phyloP scores from a whole-genome alignment of 1,284 basidiomycete species.

The Malassezia equina region DNA sequence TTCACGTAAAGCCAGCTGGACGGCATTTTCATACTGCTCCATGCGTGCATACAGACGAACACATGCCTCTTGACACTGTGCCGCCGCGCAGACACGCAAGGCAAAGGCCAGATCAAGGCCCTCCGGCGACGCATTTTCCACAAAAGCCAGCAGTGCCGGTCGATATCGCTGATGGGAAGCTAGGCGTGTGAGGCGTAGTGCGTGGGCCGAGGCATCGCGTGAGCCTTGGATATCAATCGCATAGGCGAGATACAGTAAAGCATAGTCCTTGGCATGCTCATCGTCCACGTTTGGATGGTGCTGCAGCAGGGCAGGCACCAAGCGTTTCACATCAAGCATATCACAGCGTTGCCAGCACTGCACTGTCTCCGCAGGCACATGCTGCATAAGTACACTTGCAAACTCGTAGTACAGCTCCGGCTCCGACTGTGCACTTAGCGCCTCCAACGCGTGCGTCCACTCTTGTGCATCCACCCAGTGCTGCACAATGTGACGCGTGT shows the following conservation, averaged over 20 bases:
- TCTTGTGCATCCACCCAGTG: slow-evolving; percentile 84
- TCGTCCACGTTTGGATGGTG: slow-evolving; percentile 53
- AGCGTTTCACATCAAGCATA: slow-evolving; percentile 66
- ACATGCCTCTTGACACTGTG: slow-evolving; percentile 73
- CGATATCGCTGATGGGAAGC: slow-evolving; percentile 65
- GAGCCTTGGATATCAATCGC: slow-evolving; percentile 69
- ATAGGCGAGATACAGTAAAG: slow-evolving; percentile 64
- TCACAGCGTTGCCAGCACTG: slow-evolving; percentile 73
- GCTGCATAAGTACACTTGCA: slow-evolving; percentile 72
- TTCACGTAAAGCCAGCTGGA: slow-evolving; percentile 69
- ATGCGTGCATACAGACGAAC: slow-evolving; percentile 96
- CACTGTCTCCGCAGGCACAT: slow-evolving; percentile 75
- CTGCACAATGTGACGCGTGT: slow-evolving; percentile 74
- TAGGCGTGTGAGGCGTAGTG: slow-evolving; percentile 80
- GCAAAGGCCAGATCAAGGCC: slow-evolving; percentile 87
- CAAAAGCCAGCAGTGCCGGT: slow-evolving; percentile 83
- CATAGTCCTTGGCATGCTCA: neutral
- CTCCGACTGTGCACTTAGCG: slow-evolving; percentile 63
- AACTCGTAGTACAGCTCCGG: slow-evolving; percentile 89
- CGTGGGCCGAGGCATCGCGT: slow-evolving; percentile 79
- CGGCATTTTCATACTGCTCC: slow-evolving; percentile 90
- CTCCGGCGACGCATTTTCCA: slow-evolving; percentile 62
- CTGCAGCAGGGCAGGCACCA: slow-evolving; percentile 81
- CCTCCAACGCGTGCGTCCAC: slow-evolving; percentile 80
- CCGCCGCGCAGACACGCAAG: slow-evolving; percentile 66